Evolutionary conservation across 2,329 filamentous ascomycete genomes (phyloP), one percentile per base, ranked within the genome.

Genomic region (Monilinia polystroma): DNA sequence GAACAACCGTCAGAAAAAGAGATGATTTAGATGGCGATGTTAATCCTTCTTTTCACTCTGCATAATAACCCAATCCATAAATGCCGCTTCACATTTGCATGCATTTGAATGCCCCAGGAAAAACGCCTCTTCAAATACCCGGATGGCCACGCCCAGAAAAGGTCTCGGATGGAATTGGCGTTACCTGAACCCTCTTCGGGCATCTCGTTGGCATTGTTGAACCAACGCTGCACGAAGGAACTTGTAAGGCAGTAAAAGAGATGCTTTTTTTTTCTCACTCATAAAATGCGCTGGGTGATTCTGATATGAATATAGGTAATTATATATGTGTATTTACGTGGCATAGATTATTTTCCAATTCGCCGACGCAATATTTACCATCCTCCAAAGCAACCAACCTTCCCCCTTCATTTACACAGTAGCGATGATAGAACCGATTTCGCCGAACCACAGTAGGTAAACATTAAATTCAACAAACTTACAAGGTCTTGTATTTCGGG

Each of bases 131-230:
- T n/a, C 29, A 38, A 38, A 51, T 60, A 26, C 16, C 16, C 45
- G 29, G 45, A 38, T 26, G 20, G 29, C 32, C 58, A 51, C 45
- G 57, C 26, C 57, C 57, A 59, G 57, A 35, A 49, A 47, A 35
- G 57, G 57, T 59, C 47, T 59, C 43, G 29, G 45, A 59, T 59
- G 43, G 29, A 38, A 60, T 49, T 45, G 35, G 45, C 32, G 14
- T 7, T 49, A 32, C 35, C 56, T 59, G n/a, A 10, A 32, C 62
- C 26, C 29, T 55, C 35, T 47, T 20, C 45, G 45, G 54, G 35
- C 54, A 66, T 23, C 57, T 66, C 54, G 63, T 66, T 59, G 55
- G 55, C 63, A 64, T 43, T 41, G 5, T 41, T 23, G 29, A 58
- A 52, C 63, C 43, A 52, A 59, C 35, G 63, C 60, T 59, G 45